These are phyloP conservation scores for Vaccinium myrtillus DNA, from an alignment of 148 eudicot genomes.

Conservation along the genomic window DNA sequence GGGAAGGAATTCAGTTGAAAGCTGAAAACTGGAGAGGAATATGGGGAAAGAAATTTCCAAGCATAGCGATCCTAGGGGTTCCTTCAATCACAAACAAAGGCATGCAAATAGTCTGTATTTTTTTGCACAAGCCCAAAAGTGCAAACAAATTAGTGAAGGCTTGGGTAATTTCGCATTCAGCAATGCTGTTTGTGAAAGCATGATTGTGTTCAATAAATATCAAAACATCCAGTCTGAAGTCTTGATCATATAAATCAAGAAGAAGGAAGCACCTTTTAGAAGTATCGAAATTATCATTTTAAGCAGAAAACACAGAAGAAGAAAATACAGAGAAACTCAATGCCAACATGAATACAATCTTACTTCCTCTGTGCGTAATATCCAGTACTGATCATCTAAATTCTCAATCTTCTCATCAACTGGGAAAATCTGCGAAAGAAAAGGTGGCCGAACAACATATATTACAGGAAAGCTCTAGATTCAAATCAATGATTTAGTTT, in stretches of 20 bases:
- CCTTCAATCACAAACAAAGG: background rate
- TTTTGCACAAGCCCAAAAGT: background rate
- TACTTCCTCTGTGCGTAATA: slow-evolving; percentile 29
- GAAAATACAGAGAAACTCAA: background rate
- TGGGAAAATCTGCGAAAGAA: slow-evolving; percentile 22
- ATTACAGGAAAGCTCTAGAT: background rate
- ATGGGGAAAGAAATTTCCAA: background rate
- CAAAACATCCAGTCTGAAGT: slow-evolving; percentile 3
- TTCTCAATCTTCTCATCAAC: slow-evolving; percentile 27
- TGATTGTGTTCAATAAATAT: background rate
- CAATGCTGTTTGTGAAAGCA: background rate
- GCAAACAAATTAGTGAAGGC: background rate
- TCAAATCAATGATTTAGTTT: background rate
- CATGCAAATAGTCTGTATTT: background rate
- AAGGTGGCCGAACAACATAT: background rate
- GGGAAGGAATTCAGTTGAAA: background rate
- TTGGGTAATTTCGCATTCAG: background rate
- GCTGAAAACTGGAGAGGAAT: background rate
- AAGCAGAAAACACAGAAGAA: background rate
- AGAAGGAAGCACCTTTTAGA: background rate
- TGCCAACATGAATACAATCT: background rate
- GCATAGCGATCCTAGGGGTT: background rate
- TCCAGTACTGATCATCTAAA: slow-evolving; percentile 29
- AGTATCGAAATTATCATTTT: background rate
- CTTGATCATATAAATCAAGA: background rate